Evolutionary conservation across 371 early-diverging fungal genomes (phyloP), one percentile per base, ranked within the genome.

Genomic region (Coemansia linderi): DNA sequence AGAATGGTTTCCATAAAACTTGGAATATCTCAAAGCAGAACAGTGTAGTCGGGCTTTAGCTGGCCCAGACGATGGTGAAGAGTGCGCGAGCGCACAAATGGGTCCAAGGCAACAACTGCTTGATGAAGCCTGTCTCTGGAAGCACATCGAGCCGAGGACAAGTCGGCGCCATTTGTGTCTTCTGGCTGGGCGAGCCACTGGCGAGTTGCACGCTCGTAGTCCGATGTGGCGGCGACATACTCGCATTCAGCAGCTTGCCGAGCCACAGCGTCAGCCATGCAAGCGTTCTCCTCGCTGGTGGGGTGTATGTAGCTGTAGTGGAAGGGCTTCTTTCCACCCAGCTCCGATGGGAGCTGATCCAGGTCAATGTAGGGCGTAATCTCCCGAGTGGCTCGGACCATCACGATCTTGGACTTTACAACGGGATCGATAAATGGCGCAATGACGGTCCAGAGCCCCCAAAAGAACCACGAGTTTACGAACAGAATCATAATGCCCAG

Each of bases 341-440:
- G 48, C 59, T 82, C 73, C 4, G 63, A 39, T 13, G 77, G 66
- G 19, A 88, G 58, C 15, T 80, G 59, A 12, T 69, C 72, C n/a
- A 69, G 63, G 33, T 84, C 84, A 37, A 95, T 89, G 46, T 83
- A 86, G 2, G 88, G 81, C 5, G 74, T 62, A 13, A 95, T 66
- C 19, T 91, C 90, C 1, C 81, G 71, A 9, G 84, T 60, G 22
- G 65, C 80, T 52, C 87, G 85, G n/a, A 90, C 86, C 73, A 96
- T 94, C 9, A 83, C 79, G 77, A 96, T 89, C 84, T 96, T 96
- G 68, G 86, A 76, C 24, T 87, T 90, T 10, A 96, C 95, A 13
- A 89, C 92, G 37, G 97, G 95, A 83, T 96, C 97, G 54, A 96
- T 83, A 71, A 92, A 81, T 33, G 92, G 89, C 40, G 87, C 80